A percentile compares a stretch with the other conserved stretches of the same genome.
These are phyloP conservation scores for Fusarium equiseti DNA, from an alignment of 2,329 filamentous ascomycete genomes.

Conservation along the genomic window DNA sequence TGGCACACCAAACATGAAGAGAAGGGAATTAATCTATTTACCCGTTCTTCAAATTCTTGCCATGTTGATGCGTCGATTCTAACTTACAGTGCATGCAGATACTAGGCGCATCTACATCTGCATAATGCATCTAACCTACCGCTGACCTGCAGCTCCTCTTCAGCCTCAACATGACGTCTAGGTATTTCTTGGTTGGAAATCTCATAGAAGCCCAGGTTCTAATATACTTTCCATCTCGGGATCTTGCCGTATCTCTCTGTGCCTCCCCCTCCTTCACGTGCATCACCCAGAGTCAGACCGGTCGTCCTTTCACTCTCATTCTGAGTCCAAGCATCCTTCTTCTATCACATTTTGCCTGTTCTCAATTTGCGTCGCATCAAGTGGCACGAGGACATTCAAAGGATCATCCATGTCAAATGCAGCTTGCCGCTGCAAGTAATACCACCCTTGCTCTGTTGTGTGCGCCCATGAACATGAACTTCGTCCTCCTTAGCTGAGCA, in stretches of 20 bases:
- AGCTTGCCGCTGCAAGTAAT: slow-evolving; percentile 46
- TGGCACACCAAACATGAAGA: slow-evolving; percentile 15
- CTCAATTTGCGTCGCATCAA: slow-evolving; percentile 35
- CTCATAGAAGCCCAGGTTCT: neutral
- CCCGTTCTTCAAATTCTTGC: neutral
- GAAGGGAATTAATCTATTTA: neutral
- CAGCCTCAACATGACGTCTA: slow-evolving; percentile 44
- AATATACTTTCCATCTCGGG: slow-evolving; percentile 8
- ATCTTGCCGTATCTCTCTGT: slow-evolving; percentile 15
- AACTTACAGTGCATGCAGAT: slow-evolving; percentile 9
- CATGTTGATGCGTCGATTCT: neutral
- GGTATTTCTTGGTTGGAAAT: neutral
- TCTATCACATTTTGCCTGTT: slow-evolving; percentile 30
- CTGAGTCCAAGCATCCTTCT: slow-evolving; percentile 26
- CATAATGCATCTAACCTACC: slow-evolving; percentile 41
- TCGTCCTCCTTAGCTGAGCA: slow-evolving; percentile 6
- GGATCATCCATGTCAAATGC: slow-evolving; percentile 38
- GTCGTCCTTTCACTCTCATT: slow-evolving; percentile 1
- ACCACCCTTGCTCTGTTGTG: slow-evolving; percentile 21
- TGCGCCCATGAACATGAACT: neutral
- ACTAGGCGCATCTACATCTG: slow-evolving; percentile 22
- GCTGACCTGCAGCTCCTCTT: slow-evolving; percentile 42
- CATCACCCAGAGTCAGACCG: neutral
- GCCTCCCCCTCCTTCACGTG: slow-evolving; percentile 30
- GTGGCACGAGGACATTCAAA: slow-evolving; percentile 43